Conservation (phyloP, 2,329 filamentous ascomycete species). For the Teratosphaeria zuluensis region DNA sequence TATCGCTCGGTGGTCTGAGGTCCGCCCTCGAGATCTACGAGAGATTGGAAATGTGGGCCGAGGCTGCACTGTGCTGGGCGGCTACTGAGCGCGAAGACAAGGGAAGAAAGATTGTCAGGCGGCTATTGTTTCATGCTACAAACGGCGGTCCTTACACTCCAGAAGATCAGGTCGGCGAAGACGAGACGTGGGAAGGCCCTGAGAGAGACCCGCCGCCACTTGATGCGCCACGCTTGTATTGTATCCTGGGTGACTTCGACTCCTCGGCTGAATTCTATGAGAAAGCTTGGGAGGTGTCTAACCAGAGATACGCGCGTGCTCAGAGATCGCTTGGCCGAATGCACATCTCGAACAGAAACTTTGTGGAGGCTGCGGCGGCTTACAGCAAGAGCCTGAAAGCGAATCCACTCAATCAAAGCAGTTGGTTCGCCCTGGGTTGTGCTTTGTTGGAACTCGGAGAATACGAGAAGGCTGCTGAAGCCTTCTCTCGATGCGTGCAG, state of each 20-base stretch:
- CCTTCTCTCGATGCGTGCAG: conserved; percentile 74
- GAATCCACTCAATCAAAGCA: conserved; percentile 70
- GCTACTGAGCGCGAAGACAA: conserved; percentile 72
- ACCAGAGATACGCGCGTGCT: conserved; percentile 69
- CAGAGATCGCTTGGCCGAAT: conserved; percentile 78
- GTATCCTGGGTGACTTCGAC: conserved; percentile 86
- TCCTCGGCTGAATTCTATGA: conserved; percentile 65
- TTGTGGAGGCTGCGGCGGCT: conserved; percentile 60
- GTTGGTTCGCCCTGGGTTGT: conserved; percentile 88
- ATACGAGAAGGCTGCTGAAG: conserved; percentile 70
- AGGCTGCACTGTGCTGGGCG: conserved; percentile 83
- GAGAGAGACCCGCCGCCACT: conserved; percentile 62
- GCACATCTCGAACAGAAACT: conserved; percentile 58
- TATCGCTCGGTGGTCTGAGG: conserved; percentile 71
- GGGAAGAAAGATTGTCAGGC: conserved; percentile 64
- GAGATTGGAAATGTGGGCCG: conserved; percentile 84
- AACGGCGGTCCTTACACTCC: conserved; percentile 29
- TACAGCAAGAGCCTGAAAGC: conserved; percentile 69
- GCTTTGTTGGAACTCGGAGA: conserved; percentile 68
- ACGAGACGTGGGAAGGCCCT: conserved; percentile 53
- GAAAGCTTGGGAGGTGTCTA: conserved; percentile 79
- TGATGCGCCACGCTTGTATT: conserved; percentile 80
- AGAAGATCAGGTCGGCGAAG: conserved; percentile 25
- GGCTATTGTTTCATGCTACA: conserved; percentile 65
- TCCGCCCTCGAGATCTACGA: conserved; percentile 96